Evolutionary conservation across 345 rosid genomes (phyloP).

Genomic region (Populus euphratica): DNA sequence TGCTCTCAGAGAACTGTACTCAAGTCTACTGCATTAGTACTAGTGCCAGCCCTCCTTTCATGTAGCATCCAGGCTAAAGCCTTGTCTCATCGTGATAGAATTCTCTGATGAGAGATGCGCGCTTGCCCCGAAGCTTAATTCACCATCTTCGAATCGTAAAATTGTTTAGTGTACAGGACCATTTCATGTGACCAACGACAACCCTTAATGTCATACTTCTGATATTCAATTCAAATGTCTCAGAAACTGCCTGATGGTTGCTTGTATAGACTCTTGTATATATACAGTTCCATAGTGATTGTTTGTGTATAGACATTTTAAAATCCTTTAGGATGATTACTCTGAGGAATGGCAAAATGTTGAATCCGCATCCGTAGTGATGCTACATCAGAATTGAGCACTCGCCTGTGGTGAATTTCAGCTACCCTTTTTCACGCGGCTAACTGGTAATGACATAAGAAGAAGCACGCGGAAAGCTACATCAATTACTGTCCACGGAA

Average conservation of each 20-base stretch:
- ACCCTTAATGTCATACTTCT: neutral
- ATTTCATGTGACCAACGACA: neutral
- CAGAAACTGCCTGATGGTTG: neutral
- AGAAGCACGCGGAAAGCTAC: no score
- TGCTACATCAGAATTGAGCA: neutral
- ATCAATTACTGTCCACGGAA: no score
- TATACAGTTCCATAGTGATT: neutral
- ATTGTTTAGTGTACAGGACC: neutral
- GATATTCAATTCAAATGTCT: neutral
- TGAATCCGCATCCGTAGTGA: no score
- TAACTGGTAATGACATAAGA: no score
- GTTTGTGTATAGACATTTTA: neutral
- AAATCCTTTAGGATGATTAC: neutral
- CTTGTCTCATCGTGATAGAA: no score
- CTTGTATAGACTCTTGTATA: neutral
- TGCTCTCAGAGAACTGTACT: slow-evolving; percentile 64
- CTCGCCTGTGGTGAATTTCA: no score
- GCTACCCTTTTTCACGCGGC: no score
- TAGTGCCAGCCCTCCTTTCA: neutral
- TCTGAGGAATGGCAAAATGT: neutral
- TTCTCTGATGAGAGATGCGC: neutral
- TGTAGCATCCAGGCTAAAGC: neutral
- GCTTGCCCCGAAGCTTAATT: neutral
- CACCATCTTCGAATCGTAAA: neutral
- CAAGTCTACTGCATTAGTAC: slow-evolving; percentile 17